phyloP scores from a whole-genome alignment of 202 grass and related monocot genomes.

The Carex sylvatica region DNA sequence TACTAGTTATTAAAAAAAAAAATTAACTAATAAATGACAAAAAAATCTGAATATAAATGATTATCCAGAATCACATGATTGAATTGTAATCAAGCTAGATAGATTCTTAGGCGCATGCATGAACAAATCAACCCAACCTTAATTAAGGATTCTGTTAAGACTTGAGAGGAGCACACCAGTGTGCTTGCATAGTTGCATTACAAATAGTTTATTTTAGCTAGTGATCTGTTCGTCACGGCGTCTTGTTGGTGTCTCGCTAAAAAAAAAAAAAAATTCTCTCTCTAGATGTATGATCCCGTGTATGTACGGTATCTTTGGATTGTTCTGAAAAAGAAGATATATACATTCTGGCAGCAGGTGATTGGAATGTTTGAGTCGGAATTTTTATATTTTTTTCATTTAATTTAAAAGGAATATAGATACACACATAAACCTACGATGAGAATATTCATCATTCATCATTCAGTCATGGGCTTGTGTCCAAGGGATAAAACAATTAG shows the following conservation, averaged over 20 bases:
- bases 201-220: neutral
- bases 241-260: slow-evolving; percentile 22
- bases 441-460: neutral
- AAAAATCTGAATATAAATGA: neutral
- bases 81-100: neutral
- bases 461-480: neutral
- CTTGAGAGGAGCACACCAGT: neutral
- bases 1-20: neutral
- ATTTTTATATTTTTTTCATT: slow-evolving; percentile 1
- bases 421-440: neutral
- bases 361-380: slow-evolving; percentile 30
- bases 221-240: slow-evolving; percentile 9
- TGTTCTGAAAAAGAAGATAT: slow-evolving; percentile 4
- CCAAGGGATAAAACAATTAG: neutral
- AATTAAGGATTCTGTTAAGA: neutral
- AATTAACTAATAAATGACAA: neutral
- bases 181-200: neutral
- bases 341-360: slow-evolving; percentile 24
- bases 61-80: neutral
- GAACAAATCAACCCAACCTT: slow-evolving; percentile 17
- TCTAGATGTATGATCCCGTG: slow-evolving; percentile 3
- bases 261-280: neutral
- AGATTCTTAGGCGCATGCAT: neutral
- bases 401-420: neutral
- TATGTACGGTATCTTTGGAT: slow-evolving; percentile 16